Base-by-base conservation (phyloP, 768 basidiomycete species). In the Calocera cornea region DNA sequence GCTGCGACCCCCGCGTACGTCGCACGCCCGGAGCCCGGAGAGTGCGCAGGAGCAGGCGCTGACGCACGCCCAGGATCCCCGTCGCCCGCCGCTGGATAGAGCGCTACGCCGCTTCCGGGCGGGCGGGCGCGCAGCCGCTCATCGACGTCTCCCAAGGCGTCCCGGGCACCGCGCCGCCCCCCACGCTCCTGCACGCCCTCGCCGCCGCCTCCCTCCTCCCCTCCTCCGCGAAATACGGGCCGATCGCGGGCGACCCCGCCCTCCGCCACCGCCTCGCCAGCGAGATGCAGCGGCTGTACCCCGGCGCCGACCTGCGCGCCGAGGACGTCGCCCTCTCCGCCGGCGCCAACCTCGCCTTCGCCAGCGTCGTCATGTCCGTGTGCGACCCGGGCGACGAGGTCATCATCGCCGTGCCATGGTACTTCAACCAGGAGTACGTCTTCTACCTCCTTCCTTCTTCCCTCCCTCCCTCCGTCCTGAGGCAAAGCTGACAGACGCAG, bases 131-230 rank as follows among this genome's bases (percentile, higher is more conserved):
- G 11, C 47, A 69, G 2, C 85, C 84, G 0, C 76, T 90, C 1
- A 79, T 91, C n/a, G 82, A 84, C 71, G 85, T 90, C 79, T 86
- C 87, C 1, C 89, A 91, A 75, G 87, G 91, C 41, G 84, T 86
- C 0, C 91, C 91, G 0, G 86, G 86, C 3, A 79, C 77, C 0
- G 83, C 86, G 0, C 90, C 91, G 0, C 83, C 86, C 1, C 72
- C 77, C 1, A 64, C 72, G 0, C 76, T 90, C 10, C 80, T 85
- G 36, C 72, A 27, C 12, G 67, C 67, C 11, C 38, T 68, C 17
- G 54, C 54, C 2, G 5, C 5, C 24, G 14, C 11, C 14, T 12
- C 54, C 31, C 27, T 64, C 19, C n/a, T 66, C n/a, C 66, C 67
- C 0, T 50, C 64, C 2, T 80, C 78, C 36, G 83, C 83, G 49